These are phyloP conservation scores for Trametopsis cervina DNA, from an alignment of 768 basidiomycete species.

Conservation along the genomic window DNA sequence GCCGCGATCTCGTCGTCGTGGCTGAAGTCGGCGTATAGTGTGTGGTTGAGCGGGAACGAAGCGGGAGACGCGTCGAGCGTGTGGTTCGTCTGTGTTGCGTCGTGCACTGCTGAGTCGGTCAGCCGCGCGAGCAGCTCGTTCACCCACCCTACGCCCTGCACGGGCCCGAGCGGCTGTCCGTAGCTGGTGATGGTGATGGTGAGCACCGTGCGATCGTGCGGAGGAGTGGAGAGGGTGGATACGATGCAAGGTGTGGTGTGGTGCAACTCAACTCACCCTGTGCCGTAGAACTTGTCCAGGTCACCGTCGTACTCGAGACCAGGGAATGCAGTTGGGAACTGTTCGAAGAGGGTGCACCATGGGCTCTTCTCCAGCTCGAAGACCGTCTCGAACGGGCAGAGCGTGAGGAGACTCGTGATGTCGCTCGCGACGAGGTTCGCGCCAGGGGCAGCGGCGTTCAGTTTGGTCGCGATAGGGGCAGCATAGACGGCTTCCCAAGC, in stretches of 20 bases:
- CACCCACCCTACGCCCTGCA: conserved; percentile 82
- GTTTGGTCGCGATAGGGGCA: conserved; percentile 44
- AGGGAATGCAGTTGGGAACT: conserved; percentile 44
- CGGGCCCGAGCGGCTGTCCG: conserved; percentile 60
- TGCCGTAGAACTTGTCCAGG: conserved; percentile 72
- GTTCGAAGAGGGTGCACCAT: conserved; percentile 66
- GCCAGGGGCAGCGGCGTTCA: conserved; percentile 58
- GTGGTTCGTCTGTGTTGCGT: conserved; percentile 68
- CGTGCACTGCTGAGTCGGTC: conserved; percentile 51
- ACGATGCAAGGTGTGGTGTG: neutral
- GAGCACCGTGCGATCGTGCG: neutral
- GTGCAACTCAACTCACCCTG: conserved; percentile 41
- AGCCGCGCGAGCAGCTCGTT: conserved; percentile 84
- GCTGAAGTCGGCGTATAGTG: conserved; percentile 68
- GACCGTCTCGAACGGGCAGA: conserved; percentile 77
- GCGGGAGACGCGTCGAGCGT: conserved; percentile 56
- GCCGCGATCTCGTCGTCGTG: conserved; percentile 85
- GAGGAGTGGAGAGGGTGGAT: neutral
- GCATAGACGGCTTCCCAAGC: conserved; percentile 55
- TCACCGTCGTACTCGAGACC: conserved; percentile 67
- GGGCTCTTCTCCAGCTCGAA: conserved; percentile 42
- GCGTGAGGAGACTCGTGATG: conserved; percentile 50
- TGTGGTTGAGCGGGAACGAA: conserved; percentile 67
- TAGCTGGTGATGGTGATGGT: conserved; percentile 34
- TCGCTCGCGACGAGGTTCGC: conserved; percentile 52